These are phyloP conservation scores for Fagus sylvatica DNA, from an alignment of 306 rosid genomes.

Conservation along the genomic window DNA sequence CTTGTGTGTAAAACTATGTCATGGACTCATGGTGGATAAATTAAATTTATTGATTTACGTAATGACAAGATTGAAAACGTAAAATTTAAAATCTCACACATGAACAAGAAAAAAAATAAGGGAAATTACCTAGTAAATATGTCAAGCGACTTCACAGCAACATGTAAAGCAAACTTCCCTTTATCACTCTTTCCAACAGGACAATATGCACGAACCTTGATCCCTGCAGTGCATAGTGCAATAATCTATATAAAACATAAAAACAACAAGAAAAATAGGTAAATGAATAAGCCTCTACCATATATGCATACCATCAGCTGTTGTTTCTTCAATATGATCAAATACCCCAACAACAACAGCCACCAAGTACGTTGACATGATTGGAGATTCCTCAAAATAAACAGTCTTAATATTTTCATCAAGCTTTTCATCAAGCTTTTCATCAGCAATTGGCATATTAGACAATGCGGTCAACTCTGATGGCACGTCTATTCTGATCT, in stretches of 20 bases:
- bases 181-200: slow-evolving; percentile 52
- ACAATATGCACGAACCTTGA: slow-evolving; percentile 49
- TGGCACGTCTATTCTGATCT: slow-evolving; percentile 53
- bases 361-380: slow-evolving; percentile 72
- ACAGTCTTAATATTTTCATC: slow-evolving; percentile 46
- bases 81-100: no score
- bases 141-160: slow-evolving; percentile 51
- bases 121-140: slow-evolving; percentile 39
- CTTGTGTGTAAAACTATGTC: neutral
- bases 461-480: slow-evolving; percentile 58
- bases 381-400: slow-evolving; percentile 52
- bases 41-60: neutral
- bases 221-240: slow-evolving; percentile 41
- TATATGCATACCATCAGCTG: slow-evolving; percentile 40
- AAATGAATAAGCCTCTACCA: neutral
- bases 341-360: slow-evolving; percentile 58
- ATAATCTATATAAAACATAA: neutral
- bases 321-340: slow-evolving; percentile 52
- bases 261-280: neutral
- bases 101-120: no score
- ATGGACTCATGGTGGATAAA: neutral
- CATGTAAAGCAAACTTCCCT: slow-evolving; percentile 49
- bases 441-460: slow-evolving; percentile 55
- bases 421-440: slow-evolving; percentile 45
- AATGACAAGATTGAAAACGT: neutral